Base-by-base conservation (phyloP, 2,329 filamentous ascomycete species). In the Fusarium verrucosum region DNA sequence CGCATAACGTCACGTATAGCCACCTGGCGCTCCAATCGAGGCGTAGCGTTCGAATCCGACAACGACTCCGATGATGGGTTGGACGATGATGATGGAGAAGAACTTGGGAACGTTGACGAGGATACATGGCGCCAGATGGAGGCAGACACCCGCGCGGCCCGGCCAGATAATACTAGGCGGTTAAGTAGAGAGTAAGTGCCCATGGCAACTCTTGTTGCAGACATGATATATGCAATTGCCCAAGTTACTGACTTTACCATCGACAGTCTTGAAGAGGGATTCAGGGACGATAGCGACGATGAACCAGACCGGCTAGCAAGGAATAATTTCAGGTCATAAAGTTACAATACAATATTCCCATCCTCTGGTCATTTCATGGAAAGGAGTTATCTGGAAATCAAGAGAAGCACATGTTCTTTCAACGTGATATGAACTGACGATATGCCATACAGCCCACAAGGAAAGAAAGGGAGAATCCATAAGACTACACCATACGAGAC, bases 141-240 rank as follows among this genome's bases (percentile, higher is more conserved):
- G 60, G 66, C 71, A 19, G 72, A 74, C 41, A 66, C 69, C 16
- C 70, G 67, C 10, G 73, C 77, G 28, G 72, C 73, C 11, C 75
- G 76, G 42, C 76, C 77, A 41, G 84, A 87, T 60, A 82, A 81
- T 43, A 79, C 82, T 38, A 81, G 86, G 68, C 83, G 92, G 62
- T 72, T 96, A 61, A 94, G 92, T 75, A 83, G 92, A 77, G 92
- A 96, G 80, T 87, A 76, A 74, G 84, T 80, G 6, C 19, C 14
- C 11, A 25, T 13, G 33, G 22, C n/a, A 26, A 38, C 14, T 17
- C 17, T 23, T 43, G 10, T 38, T 22, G 5, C 23, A 7, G 11
- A n/a, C 17, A 7, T 45, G 10, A 11, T 33, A 3, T 17, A 33
- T 17, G 14, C n/a, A 30, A 16, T 30, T 30, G n/a, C 28, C 28